Evolutionary conservation across 495 filamentous ascomycete species (phyloP).

Genomic region (Aspergillus wentii): DNA sequence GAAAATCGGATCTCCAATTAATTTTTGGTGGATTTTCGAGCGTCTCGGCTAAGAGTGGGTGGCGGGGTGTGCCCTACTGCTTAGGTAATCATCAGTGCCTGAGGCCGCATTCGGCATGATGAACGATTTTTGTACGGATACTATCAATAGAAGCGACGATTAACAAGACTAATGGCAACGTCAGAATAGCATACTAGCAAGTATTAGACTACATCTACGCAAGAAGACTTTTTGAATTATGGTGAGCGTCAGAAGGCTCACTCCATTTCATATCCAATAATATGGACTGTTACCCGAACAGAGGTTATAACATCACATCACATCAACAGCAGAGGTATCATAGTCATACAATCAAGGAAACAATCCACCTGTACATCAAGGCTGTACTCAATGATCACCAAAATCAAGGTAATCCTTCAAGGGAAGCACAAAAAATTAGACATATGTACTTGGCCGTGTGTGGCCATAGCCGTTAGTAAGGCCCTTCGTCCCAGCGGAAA

Average conservation of each 20-base stretch:
- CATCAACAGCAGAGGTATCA: slow-evolving; percentile 43
- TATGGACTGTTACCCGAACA: no score
- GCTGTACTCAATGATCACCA: slow-evolving; percentile 18
- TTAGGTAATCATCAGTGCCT: slow-evolving; percentile 27
- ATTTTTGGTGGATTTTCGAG: slow-evolving; percentile 21
- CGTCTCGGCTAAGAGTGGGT: slow-evolving; percentile 26
- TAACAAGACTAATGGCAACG: no score
- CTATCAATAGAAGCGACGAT: no score
- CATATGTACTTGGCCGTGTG: slow-evolving; percentile 42
- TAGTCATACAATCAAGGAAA: slow-evolving; percentile 44
- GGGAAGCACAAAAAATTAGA: slow-evolving; percentile 27
- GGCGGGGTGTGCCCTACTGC: slow-evolving; percentile 33
- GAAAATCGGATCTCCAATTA: slow-evolving; percentile 2
- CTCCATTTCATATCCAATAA: neutral
- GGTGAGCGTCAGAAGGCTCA: no score
- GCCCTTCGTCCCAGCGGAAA: slow-evolving; percentile 22
- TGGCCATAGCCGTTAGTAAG: slow-evolving; percentile 37
- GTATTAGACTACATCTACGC: no score
- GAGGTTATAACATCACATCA: slow-evolving; percentile 27
- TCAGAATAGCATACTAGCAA: no score
- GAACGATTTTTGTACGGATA: no score
- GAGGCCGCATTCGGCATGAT: no score
- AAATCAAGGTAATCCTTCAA: neutral
- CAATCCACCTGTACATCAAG: slow-evolving; percentile 33
- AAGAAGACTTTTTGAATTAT: no score